Conservation (phyloP, 2,329 filamentous ascomycete genomes). For the Nigrospora osmanthi region DNA sequence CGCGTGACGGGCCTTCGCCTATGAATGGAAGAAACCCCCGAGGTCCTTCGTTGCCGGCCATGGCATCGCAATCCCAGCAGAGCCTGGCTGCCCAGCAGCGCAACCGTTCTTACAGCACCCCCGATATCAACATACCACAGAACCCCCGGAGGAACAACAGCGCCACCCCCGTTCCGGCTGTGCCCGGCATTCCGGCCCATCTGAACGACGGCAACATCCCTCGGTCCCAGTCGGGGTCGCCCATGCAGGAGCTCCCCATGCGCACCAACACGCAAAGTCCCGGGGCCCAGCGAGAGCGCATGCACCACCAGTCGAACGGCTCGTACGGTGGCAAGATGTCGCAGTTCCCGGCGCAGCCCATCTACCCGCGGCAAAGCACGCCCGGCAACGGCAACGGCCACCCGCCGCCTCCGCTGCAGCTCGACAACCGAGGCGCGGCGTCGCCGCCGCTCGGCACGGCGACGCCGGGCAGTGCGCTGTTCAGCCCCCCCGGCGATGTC, state of each 20-base stretch:
- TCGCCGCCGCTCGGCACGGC: conserved; percentile 37
- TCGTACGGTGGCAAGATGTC: conserved; percentile 44
- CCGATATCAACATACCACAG: conserved; percentile 73
- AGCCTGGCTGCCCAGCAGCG: conserved; percentile 58
- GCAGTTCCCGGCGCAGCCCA: conserved; percentile 48
- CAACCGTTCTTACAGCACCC: conserved; percentile 87
- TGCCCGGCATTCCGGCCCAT: conserved; percentile 70
- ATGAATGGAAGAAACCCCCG: conserved; percentile 58
- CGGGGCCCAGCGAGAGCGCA: conserved; percentile 54
- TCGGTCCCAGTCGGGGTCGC: conserved; percentile 76
- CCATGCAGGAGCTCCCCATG: conserved; percentile 58
- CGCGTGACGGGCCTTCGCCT: conserved; percentile 63
- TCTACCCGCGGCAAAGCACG: conserved; percentile 40
- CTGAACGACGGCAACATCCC: conserved; percentile 59
- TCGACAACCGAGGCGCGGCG: conserved; percentile 32
- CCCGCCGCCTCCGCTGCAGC: conserved; percentile 25
- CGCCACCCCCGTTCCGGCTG: conserved; percentile 53
- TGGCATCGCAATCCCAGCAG: conserved; percentile 46
- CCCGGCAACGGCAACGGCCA: conserved; percentile 26
- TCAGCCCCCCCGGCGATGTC: conserved; percentile 42
- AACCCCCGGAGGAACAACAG: conserved; percentile 48
- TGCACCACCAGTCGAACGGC: conserved; percentile 39
- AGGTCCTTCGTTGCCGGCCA: conserved; percentile 72
- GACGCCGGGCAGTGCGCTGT: conserved; percentile 21
- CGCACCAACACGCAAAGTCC: conserved; percentile 66